Base-by-base conservation (phyloP, 495 filamentous ascomycete genomes). In the Aspergillus homomorphus region DNA sequence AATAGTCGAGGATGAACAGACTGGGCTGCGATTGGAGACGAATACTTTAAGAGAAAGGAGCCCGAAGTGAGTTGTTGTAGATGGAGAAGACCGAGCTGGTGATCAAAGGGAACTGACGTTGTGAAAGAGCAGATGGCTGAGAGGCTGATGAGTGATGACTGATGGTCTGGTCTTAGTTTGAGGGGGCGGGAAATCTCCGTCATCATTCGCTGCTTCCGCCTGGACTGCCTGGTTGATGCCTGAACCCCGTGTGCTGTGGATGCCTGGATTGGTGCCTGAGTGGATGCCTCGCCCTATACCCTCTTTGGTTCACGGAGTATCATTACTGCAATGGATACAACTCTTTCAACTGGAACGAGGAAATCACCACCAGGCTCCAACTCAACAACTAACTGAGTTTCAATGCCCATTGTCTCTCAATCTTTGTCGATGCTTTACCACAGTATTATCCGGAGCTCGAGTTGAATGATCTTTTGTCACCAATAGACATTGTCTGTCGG, bases 171-270 rank as follows among this genome's bases (percentile, higher is more conserved):
- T 38, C 33, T 12, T 38, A 14, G 33, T 38, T 38, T 38, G 45
- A 49, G 45, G 45, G 51, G 51, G 21, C 33, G 30, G 51, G 33
- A 24, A 30, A 28, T 30, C 24, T 51, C 48, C 48, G 23, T 28
- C 48, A 28, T 51, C 48, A 51, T 51, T 51, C 24, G 48, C 18
- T 30, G 48, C 16, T 30, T n/a, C 18, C 4, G 51, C 30, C 51
- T 53, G 51, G 51, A 30, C 26, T 53, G 51, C 51, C 51, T 53
- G 51, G 51, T 43, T 33, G 18, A 2, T 54, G 51, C 51, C 51
- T 54, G 33, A 22, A 9, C 2, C 15, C 8, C 15, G 33, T 12
- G 7, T 38, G 33, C 6, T 38, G 2, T 38, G 12, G n/a, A n/a
- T 38, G 33, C 12, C 33, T 28, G 26, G 4, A 4, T 23, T 23